A percentile compares a stretch with the other conserved stretches of the same genome.
These are phyloP conservation scores for Amaranthus hypochondriacus DNA, from an alignment of 148 eudicot genomes.

Conservation along the genomic window DNA sequence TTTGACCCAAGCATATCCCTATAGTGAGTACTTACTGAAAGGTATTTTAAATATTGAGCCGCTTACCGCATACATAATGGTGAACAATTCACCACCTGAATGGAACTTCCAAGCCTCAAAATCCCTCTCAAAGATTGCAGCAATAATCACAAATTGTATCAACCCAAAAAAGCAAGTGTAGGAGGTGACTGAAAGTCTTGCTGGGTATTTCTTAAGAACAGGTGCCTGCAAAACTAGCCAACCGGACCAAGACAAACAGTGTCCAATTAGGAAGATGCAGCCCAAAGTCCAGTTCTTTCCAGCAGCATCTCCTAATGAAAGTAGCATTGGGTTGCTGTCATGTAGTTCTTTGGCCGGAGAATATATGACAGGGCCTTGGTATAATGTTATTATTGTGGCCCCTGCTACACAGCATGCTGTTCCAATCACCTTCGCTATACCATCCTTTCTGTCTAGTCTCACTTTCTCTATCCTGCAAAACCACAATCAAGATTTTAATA, in stretches of 20 bases:
- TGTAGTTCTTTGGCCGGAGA: constrained; percentile 58
- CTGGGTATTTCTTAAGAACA: constrained; percentile 86
- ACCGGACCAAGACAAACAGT: constrained; percentile 90
- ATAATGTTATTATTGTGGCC: constrained; percentile 85
- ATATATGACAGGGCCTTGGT: constrained; percentile 88
- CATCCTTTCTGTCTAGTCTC: constrained; percentile 69
- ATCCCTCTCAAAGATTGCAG: constrained; percentile 79
- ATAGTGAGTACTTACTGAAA: background rate
- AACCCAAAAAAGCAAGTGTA: constrained; percentile 95
- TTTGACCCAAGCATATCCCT: too few species aligned
- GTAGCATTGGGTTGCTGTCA: constrained; percentile 31
- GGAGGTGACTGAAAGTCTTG: constrained; percentile 86
- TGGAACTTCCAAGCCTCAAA: constrained; percentile 81
- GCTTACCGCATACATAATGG: constrained; percentile 88
- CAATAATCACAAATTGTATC: constrained; percentile 74
- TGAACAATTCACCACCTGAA: constrained; percentile 85
- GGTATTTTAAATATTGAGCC: background rate
- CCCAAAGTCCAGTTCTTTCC: constrained; percentile 95
- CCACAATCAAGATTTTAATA: constrained; percentile 6
- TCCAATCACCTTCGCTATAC: constrained; percentile 68
- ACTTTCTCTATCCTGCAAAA: constrained; percentile 80
- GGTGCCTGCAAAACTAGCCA: constrained; percentile 97
- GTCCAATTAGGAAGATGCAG: constrained; percentile 85
- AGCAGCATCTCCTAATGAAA: constrained; percentile 59
- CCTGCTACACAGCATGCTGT: constrained; percentile 73